phyloP scores from a whole-genome alignment of 805 yeast genomes.

The Kodamaea kakaduensis region DNA sequence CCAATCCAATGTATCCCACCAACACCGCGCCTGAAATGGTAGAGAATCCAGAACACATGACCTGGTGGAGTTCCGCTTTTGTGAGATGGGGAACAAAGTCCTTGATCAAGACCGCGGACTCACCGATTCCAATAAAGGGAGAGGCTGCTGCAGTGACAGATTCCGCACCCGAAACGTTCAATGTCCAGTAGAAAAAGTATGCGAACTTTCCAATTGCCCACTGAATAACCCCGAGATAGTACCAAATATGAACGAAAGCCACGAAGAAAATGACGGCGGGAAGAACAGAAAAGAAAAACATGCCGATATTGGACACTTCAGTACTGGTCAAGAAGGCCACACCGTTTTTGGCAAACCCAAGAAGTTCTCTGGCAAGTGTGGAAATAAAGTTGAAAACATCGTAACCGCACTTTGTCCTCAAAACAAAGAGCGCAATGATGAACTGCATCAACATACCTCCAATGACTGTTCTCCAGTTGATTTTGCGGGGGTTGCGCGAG shows the following conservation, averaged over 20 bases:
- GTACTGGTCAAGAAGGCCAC: constrained; percentile 52
- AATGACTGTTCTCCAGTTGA: constrained; percentile 58
- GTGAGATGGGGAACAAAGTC: constrained; percentile 58
- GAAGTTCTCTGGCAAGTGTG: constrained; percentile 50
- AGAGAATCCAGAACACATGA: constrained; percentile 60
- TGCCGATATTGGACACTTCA: constrained; percentile 36
- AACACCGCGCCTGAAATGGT: constrained; percentile 63
- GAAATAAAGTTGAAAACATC: constrained; percentile 61
- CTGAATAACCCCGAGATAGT: constrained; percentile 56
- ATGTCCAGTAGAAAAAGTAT: constrained; percentile 55
- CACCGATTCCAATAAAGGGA: constrained; percentile 66
- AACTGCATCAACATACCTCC: constrained; percentile 59
- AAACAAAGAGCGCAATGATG: constrained; percentile 55
- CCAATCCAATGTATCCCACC: constrained; percentile 60
- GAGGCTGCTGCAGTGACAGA: constrained; percentile 64
- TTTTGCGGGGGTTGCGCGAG: constrained; percentile 40
- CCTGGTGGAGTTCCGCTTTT: constrained; percentile 57
- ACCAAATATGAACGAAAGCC: constrained; percentile 57
- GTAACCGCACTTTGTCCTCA: constrained; percentile 56
- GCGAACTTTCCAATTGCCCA: constrained; percentile 59
- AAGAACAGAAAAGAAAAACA: constrained; percentile 54
- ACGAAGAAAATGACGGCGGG: constrained; percentile 65
- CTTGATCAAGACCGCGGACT: constrained; percentile 57
- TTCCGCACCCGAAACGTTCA: constrained; percentile 59
- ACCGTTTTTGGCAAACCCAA: constrained; percentile 56